Evolutionary conservation across 2,329 filamentous ascomycete genomes (phyloP).

Genomic region (Pseudofabraea citricarpa): DNA sequence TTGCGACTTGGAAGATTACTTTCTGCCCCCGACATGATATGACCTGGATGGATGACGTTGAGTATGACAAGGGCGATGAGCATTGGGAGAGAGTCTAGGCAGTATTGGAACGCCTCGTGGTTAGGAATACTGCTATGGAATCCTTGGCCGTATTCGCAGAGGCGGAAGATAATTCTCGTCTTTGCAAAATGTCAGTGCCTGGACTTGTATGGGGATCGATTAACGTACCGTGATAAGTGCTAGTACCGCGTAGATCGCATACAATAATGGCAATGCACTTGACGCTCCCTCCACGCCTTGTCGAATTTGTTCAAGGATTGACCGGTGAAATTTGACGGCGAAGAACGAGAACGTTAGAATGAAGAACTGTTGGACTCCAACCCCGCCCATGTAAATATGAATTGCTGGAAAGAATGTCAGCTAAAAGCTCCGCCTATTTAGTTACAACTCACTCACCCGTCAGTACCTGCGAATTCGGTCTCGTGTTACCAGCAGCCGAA

Average conservation of each 20-base stretch:
- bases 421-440: conserved; percentile 17
- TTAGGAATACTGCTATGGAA: conserved; percentile 26
- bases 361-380: conserved; percentile 43
- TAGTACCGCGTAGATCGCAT: conserved; percentile 31
- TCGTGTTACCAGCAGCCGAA: conserved; percentile 31
- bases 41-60: conserved; percentile 33
- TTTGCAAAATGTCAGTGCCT: conserved; percentile 9
- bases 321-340: conserved; percentile 32
- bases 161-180: conserved; percentile 49
- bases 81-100: conserved; percentile 36
- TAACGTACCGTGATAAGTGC: conserved; percentile 30
- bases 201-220: not conserved
- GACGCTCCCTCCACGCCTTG: not conserved
- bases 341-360: conserved; percentile 38
- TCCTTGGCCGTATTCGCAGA: conserved; percentile 45
- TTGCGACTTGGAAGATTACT: conserved; percentile 23
- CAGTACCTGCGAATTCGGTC: conserved; percentile 20
- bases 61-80: conserved; percentile 29
- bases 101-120: conserved; percentile 27
- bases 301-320: conserved; percentile 13
- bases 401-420: conserved; percentile 22
- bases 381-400: conserved; percentile 45
- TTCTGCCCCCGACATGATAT: conserved; percentile 25
- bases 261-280: conserved; percentile 17
- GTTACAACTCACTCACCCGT: conserved; percentile 8